Base-by-base conservation (phyloP, 768 basidiomycete species). In the Lyophyllum shimeji region DNA sequence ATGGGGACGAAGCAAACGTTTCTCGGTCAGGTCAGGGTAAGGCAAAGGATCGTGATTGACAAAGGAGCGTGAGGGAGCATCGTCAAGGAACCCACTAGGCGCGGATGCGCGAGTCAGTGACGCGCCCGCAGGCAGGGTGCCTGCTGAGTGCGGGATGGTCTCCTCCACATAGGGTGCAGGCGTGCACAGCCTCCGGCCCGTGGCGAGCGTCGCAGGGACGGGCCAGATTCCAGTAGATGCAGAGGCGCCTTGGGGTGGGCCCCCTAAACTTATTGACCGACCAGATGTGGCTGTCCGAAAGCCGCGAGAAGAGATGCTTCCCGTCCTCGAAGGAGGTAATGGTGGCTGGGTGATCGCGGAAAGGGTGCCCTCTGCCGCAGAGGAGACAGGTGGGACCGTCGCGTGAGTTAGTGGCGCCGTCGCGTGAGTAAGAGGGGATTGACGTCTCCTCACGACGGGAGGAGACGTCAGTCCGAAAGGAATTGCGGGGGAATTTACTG, bases 121-220 rank as follows among this genome's bases (percentile, higher is more conserved):
- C 46, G 0, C 57, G 47, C 0, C 11, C 9, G 37, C 65, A 66
- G n/a, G 43, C 1, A 27, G 33, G 0, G 42, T 58, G 31, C 1
- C 46, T 42, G 7, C 58, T 31, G 42, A 64, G 59, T 0, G 63
- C 63, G 31, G 53, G 0, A 46, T 67, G 63, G 9, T 54, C 15
- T 5, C 58, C 59, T 6, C 65, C 60, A 46, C 63, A 64, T 21
- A 64, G 57, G 25, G 58, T 56, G 45, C 65, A 67, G 45, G 52
- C 33, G 31, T 63, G 65, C 43, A 60, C n/a, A 15, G 50, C 47
- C 3, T 57, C 55, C 3, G 20, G 13, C 1, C 25, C 24, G 46
- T 60, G 60, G 0, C 15, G 6, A 0, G 12, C 7, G 17, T 33
- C 23, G 40, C 60, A 58, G 12, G 1, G 12, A 0, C 23, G 15